These are phyloP conservation scores for Dictyostelium capitatum DNA, from an alignment of 78 protist species.

Conservation along the genomic window DNA sequence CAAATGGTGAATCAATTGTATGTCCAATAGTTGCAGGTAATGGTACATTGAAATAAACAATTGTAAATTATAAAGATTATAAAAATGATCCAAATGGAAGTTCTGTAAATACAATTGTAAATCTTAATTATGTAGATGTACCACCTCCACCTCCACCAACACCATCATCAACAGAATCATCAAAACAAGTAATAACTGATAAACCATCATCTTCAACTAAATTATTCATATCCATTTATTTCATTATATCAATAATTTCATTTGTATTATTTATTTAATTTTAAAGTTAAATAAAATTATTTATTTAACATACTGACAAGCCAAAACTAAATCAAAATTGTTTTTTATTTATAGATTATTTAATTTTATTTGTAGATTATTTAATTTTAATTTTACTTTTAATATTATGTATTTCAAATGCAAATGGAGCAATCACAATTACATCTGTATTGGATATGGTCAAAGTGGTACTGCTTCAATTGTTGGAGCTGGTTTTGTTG, in stretches of 20 bases:
- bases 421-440: too few relatives aligned
- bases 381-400: too few relatives aligned
- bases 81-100: neutral
- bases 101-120: neutral
- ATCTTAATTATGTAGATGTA: neutral
- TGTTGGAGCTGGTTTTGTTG: neutral
- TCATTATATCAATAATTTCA: neutral
- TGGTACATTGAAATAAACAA: neutral
- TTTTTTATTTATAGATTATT: too few relatives aligned
- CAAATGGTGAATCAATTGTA: neutral
- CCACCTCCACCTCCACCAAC: neutral
- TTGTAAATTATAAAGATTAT: neutral
- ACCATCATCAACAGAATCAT: neutral
- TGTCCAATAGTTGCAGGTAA: neutral
- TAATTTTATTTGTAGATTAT: too few relatives aligned
- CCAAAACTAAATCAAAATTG: too few relatives aligned
- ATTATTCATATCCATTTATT: neutral
- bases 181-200: neutral
- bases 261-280: constrained; percentile 1
- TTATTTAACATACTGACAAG: too few relatives aligned
- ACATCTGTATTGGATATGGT: neutral
- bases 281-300: too few relatives aligned
- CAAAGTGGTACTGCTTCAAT: neutral
- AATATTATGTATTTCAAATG: too few relatives aligned
- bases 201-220: neutral